A percentile compares a stretch with the other conserved stretches of the same genome.
Evolutionary conservation across 2,329 filamentous ascomycete genomes (phyloP).

Genomic region (Paracamarosporium sp.): DNA sequence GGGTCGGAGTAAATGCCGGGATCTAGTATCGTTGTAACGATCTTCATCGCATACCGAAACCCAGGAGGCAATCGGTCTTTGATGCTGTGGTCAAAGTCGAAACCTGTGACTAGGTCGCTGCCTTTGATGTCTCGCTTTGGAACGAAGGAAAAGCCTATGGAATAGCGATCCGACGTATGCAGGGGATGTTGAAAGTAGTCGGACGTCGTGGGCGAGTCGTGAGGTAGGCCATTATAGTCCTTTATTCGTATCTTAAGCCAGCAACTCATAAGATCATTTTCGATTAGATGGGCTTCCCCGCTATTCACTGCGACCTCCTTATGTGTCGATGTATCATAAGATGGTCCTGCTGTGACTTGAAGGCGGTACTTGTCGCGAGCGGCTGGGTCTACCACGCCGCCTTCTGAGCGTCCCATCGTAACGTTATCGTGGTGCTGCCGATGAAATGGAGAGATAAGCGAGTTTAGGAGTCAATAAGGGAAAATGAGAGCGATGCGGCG

Average conservation of each 20-base stretch:
- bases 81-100: conserved; percentile 46
- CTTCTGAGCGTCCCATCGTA: conserved; percentile 14
- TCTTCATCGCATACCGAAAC: conserved; percentile 44
- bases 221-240: conserved; percentile 45
- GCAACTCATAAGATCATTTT: conserved; percentile 36
- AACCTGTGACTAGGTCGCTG: conserved; percentile 41
- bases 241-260: conserved; percentile 43
- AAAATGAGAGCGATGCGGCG: background rate
- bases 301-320: conserved; percentile 41
- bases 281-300: conserved; percentile 27
- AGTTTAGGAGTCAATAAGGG: background rate
- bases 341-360: conserved; percentile 45
- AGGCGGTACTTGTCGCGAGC: conserved; percentile 46
- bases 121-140: conserved; percentile 40
- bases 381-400: conserved; percentile 33
- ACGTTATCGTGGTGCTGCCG: background rate
- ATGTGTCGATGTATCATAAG: conserved; percentile 40
- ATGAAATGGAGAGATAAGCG: background rate
- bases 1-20: conserved; percentile 45
- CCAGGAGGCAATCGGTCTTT: conserved; percentile 46
- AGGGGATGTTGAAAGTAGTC: conserved; percentile 41
- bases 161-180: conserved; percentile 44
- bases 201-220: conserved; percentile 29
- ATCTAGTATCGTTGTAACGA: conserved; percentile 44
- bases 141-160: conserved; percentile 45